These are phyloP conservation scores for Plasmopara viticola DNA, from an alignment of 352 stramenopile genomes.

Conservation along the genomic window DNA sequence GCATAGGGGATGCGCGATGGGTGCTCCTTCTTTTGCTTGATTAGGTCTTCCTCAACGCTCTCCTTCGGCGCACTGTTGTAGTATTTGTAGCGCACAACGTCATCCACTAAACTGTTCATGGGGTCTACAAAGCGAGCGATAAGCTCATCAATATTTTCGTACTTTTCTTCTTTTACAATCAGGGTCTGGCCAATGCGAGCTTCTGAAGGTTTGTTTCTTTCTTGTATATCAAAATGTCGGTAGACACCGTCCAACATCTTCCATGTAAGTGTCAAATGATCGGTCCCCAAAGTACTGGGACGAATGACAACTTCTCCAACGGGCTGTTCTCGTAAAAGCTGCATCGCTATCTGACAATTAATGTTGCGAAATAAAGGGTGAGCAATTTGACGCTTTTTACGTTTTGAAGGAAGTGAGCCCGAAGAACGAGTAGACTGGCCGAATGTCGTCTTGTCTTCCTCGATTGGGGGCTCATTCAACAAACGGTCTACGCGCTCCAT, in stretches of 20 bases:
- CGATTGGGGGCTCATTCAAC: conserved; percentile 61
- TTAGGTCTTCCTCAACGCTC: conserved; percentile 78
- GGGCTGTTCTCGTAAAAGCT: conserved; percentile 70
- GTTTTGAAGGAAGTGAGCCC: conserved; percentile 36
- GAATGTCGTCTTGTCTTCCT: conserved; percentile 66
- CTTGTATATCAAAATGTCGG: conserved; percentile 82
- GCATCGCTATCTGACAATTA: conserved; percentile 76
- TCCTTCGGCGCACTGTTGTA: conserved; percentile 65
- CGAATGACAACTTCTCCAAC: conserved; percentile 83
- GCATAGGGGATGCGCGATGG: conserved; percentile 79
- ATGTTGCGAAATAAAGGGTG: conserved; percentile 86
- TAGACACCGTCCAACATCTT: conserved; percentile 86
- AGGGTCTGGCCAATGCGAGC: conserved; percentile 72
- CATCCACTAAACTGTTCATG: conserved; percentile 85
- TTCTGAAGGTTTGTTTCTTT: conserved; percentile 85
- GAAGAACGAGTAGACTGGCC: conserved; percentile 25
- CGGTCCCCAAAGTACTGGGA: conserved; percentile 70
- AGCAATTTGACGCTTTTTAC: conserved; percentile 85
- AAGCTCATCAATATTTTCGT: conserved; percentile 85
- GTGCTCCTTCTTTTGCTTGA: conserved; percentile 86
- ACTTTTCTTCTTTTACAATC: conserved; percentile 83
- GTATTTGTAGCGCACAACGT: conserved; percentile 85
- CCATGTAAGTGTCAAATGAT: conserved; percentile 85
- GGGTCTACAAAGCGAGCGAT: conserved; percentile 84
- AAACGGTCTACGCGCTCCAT: conserved; percentile 66